Percentiles rank a stretch among this genome's conserved stretches.
phyloP scores from a whole-genome alignment of 164 flowering plant species.

The Vitis riparia region DNA sequence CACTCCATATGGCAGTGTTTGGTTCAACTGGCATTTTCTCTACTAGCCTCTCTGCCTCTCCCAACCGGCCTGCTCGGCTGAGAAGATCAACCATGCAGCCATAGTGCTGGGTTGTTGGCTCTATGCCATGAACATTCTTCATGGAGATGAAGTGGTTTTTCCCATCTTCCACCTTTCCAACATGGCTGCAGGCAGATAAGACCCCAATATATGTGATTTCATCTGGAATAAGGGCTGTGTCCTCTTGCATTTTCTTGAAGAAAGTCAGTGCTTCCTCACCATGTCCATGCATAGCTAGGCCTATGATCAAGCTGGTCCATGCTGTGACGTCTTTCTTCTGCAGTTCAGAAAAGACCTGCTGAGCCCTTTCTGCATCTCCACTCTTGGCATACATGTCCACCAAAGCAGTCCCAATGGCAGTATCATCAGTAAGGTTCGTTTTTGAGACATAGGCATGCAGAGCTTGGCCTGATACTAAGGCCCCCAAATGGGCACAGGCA shows the following conservation, averaged over 20 bases:
- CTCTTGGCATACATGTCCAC: constrained; percentile 37
- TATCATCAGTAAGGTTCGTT: constrained; percentile 11
- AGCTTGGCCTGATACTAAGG: constrained; percentile 18
- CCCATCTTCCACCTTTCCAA: constrained; percentile 26
- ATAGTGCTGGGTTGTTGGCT: constrained; percentile 28
- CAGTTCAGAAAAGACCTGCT: constrained; percentile 21
- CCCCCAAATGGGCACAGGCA: constrained; percentile 21
- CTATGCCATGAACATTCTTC: constrained; percentile 21
- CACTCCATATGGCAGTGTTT: constrained; percentile 16
- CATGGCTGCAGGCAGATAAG: constrained; percentile 32
- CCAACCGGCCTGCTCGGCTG: constrained; percentile 27
- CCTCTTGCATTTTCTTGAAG: constrained; percentile 24
- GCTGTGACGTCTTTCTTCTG: constrained; percentile 26
- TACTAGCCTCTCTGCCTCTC: constrained; percentile 26
- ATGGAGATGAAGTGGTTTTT: constrained; percentile 19
- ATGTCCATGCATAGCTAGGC: constrained; percentile 30
- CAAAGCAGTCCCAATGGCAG: constrained; percentile 25
- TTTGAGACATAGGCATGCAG: constrained; percentile 22
- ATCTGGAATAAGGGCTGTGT: constrained; percentile 18
- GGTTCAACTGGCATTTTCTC: constrained; percentile 16
- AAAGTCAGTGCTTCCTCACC: constrained; percentile 20
- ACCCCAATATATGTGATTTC: constrained; percentile 33
- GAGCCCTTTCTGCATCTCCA: constrained; percentile 22
- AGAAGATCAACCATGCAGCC: constrained; percentile 36
- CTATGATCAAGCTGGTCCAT: constrained; percentile 40